Conservation (phyloP, 2,329 filamentous ascomycete genomes). For the Chaetomium olivaceum region DNA sequence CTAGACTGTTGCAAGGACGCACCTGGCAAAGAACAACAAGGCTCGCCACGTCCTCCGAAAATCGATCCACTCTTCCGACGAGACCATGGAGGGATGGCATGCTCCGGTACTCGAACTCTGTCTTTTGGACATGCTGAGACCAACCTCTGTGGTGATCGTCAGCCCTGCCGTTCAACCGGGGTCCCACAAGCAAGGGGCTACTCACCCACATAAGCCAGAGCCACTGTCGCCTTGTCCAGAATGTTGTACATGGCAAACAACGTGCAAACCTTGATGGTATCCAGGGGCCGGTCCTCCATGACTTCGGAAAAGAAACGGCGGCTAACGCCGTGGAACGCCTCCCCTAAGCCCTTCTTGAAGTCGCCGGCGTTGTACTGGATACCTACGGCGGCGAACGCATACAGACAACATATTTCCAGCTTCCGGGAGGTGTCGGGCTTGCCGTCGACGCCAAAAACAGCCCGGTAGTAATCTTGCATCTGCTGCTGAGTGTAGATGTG, state of each 20-base stretch:
- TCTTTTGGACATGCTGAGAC: conserved; percentile 33
- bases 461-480: conserved; percentile 23
- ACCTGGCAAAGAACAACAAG: conserved; percentile 37
- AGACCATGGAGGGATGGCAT: conserved; percentile 16
- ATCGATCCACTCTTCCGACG: conserved; percentile 26
- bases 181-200: not conserved
- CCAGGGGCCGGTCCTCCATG: conserved; percentile 33
- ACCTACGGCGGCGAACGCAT: conserved; percentile 35
- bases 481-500: conserved; percentile 36
- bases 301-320: conserved; percentile 34
- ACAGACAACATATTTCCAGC: conserved; percentile 34
- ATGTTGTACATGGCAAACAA: conserved; percentile 39
- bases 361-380: conserved; percentile 33
- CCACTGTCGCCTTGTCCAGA: conserved; percentile 35
- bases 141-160: conserved; percentile 30
- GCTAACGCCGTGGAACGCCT: conserved; percentile 35
- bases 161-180: not conserved
- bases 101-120: conserved; percentile 29
- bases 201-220: conserved; percentile 37
- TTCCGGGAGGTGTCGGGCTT: conserved; percentile 19
- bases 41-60: conserved; percentile 37
- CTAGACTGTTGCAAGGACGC: not conserved
- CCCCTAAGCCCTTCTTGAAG: conserved; percentile 25
- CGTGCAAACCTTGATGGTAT: conserved; percentile 37
- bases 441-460: conserved; percentile 28